A percentile compares a stretch with the other conserved stretches of the same genome.
Evolutionary conservation across 345 rosid genomes (phyloP).

Genomic region (Eucalyptus victrix): DNA sequence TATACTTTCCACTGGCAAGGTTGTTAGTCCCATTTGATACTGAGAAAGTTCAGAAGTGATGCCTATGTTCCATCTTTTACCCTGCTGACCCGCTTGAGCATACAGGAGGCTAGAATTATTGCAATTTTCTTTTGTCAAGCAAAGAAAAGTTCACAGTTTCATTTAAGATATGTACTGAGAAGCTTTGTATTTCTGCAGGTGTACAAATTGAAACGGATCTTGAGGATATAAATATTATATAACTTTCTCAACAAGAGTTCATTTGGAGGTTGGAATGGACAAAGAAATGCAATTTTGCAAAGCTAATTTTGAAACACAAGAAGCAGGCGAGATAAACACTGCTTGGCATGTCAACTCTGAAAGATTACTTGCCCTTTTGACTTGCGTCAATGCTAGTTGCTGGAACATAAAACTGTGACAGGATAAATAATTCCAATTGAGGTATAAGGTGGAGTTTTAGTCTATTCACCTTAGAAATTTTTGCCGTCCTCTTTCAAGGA

Average conservation of each 20-base stretch:
- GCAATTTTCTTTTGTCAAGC: not conserved
- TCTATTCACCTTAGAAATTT: not conserved
- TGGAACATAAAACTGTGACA: not conserved
- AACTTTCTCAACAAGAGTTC: not conserved
- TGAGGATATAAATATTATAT: slow-evolving; percentile 28
- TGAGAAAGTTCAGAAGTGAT: not conserved
- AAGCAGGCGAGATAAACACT: not conserved
- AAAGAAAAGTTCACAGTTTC: not conserved
- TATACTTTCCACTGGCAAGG: not conserved
- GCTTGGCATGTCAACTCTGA: not conserved
- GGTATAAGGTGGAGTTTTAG: not conserved
- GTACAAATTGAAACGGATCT: slow-evolving; percentile 55
- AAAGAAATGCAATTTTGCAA: not conserved
- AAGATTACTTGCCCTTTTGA: not conserved
- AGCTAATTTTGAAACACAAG: not conserved
- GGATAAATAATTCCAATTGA: not conserved
- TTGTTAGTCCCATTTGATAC: not conserved
- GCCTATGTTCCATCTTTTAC: not conserved
- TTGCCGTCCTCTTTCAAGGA: not conserved
- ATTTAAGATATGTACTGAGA: not conserved
- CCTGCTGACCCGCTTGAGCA: not conserved
- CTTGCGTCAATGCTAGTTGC: not conserved
- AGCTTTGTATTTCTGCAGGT: slow-evolving; percentile 23
- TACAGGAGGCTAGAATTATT: not conserved
- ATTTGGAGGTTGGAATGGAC: not conserved